Base-by-base conservation (phyloP, 139 green algal genomes). In the Coccomyxa sp. region DNA sequence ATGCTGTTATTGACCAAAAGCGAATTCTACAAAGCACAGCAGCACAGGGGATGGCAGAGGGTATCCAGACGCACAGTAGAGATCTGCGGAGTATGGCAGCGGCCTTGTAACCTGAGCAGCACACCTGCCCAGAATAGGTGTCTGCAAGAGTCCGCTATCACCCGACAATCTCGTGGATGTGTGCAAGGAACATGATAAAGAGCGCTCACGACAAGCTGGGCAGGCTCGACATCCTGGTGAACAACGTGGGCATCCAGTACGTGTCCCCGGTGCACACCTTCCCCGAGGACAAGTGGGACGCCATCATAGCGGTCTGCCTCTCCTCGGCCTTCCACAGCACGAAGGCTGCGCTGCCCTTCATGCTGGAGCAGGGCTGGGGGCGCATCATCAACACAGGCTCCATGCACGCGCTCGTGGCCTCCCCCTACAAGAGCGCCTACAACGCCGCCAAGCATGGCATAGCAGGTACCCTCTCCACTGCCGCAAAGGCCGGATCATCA, bases 391-490 rank as follows among this genome's bases (percentile, higher is more conserved):
- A 97, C 88, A 97, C 92, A 16, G 85, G 90, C 14, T 94, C 89
- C 75, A 95, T 97, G 89, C 92, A 96, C 78, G 89, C 91, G 0
- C 79, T 93, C 39, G 92, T 96, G 58, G 94, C 94, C 4, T 95
- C 88, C 0, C 94, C 94, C n/a, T 97, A 92, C 86, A 97, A 97
- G 82, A 91, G 86, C 6, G 92, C 94, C 2, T 97, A 97, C 88
- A 97, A 97, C 76, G 93, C 93, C 18, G 93, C 94, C 39, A 97
- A 97, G 87, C 94, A 97, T 79, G 94, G 93, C 64, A 79, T 83
- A n/a, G 79, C 74, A 44, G 55, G 75, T 73, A 34, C n/a, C 37
- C 38, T n/a, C n/a, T n/a, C n/a, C n/a, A n/a, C n/a, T n/a, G n/a
- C n/a, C n/a, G n/a, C n/a, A n/a, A n/a, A n/a, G 93, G 93, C 8